Evolutionary conservation across 1,139 yeast species (phyloP), one percentile per base, ranked within the genome.

Genomic region (Zygosaccharomyces pseudobailii): DNA sequence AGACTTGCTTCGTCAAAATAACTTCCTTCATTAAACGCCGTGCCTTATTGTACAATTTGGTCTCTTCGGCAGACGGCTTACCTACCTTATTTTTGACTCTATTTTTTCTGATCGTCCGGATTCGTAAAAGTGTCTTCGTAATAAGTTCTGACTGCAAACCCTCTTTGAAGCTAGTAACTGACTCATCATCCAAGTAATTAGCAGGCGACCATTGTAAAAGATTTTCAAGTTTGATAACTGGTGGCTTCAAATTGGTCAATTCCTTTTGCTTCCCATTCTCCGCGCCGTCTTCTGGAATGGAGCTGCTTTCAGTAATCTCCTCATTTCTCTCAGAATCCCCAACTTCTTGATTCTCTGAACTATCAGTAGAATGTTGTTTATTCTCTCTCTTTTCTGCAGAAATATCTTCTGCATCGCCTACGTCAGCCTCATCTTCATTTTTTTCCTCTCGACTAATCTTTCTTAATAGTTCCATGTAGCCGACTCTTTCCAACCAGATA

Each of bases 401-500:
- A 13, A 13, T 13, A 13, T 13, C 17, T 13, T 13, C 17, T 13
- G 50, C 50, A 13, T 54, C 57, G n/a, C 45, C 49, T 27, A 24
- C 31, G 20, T 44, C 51, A 1, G 10, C 5, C 19, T 46, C 54
- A 9, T 47, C 50, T 23, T 48, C 51, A 6, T 50, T 54, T 25
- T 53, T 52, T 30, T 47, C 24, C 41, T 49, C 19, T 50, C 57
- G 46, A 47, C 52, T 34, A 49, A 55, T 41, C 58, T 57, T 49
- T 68, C 72, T 37, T 70, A 68, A 65, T 27, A 82, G 66, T 47
- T 79, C 73, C 41, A 72, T 71, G 45, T 74, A 73, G 0, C 94
- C 94, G 40, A 83, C 71, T 62, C 81, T 88, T 56, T 84, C 87
- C 49, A 82, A 74, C 96, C 97, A 90, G 6, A 87, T 78, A 22